Conservation (phyloP, 805 yeast genomes). For the Wickerhamiella domercqiae region DNA sequence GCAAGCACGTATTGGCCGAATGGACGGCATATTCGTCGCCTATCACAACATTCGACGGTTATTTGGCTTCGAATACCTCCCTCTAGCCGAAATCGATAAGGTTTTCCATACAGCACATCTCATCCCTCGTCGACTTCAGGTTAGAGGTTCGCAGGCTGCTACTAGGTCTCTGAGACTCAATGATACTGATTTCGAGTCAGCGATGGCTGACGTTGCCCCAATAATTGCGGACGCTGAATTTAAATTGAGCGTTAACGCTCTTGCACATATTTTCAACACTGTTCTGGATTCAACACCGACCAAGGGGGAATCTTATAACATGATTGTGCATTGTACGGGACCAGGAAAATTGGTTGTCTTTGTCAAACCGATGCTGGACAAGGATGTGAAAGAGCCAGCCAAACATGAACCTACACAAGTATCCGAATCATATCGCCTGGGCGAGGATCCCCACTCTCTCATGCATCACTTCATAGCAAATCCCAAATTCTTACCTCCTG, state of each 20-base stretch:
- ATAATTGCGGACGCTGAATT: slow-evolving; percentile 56
- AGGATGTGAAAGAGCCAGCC: slow-evolving; percentile 10
- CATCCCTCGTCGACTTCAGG: slow-evolving; percentile 1
- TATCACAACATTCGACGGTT: slow-evolving; percentile 69
- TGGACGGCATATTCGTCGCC: slow-evolving; percentile 93
- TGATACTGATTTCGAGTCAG: slow-evolving; percentile 17
- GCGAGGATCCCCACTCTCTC: slow-evolving; percentile 3
- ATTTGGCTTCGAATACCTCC: slow-evolving; percentile 84
- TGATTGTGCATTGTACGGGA: slow-evolving; percentile 14
- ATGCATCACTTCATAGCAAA: slow-evolving; percentile 7
- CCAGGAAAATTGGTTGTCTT: slow-evolving; percentile 18
- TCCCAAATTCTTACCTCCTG: slow-evolving; percentile 12
- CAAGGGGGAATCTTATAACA: slow-evolving; percentile 7
- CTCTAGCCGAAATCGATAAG: slow-evolving; percentile 55
- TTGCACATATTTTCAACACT: slow-evolving; percentile 32
- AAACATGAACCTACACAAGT: slow-evolving; percentile 6
- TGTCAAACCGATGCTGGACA: slow-evolving; percentile 20
- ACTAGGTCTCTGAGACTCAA: too few species aligned
- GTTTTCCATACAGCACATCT: slow-evolving; percentile 36
- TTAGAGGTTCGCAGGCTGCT: slow-evolving; percentile 4
- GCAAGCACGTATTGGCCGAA: slow-evolving; percentile 87
- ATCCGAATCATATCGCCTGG: slow-evolving; percentile 7
- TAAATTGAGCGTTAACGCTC: slow-evolving; percentile 38
- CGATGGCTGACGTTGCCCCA: slow-evolving; percentile 25
- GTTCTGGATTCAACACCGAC: slow-evolving; percentile 20